Percentiles rank a stretch among this genome's conserved stretches.
Evolutionary conservation across 2,329 filamentous ascomycete genomes (phyloP).

Genomic region (Lachnellula cervina): DNA sequence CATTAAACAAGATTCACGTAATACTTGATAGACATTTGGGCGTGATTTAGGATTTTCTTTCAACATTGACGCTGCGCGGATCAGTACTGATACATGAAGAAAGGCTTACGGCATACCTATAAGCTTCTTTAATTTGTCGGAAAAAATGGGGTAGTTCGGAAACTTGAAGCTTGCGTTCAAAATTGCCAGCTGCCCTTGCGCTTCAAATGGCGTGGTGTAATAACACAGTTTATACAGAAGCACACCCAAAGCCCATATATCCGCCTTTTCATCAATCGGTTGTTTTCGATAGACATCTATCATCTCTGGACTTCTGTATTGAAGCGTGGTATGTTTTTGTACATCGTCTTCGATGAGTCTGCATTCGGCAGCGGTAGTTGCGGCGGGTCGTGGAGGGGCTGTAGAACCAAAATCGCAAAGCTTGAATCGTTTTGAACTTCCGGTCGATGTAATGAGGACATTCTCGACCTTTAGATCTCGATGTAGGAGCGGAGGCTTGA

Average conservation of each 20-base stretch:
- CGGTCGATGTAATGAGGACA: conserved; percentile 68
- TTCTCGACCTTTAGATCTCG: conserved; percentile 98
- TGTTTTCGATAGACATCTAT: conserved; percentile 95
- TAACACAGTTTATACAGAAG: conserved; percentile 97
- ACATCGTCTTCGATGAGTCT: conserved; percentile 94
- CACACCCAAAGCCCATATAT: conserved; percentile 93
- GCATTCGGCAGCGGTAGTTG: conserved; percentile 81
- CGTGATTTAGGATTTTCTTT: conserved; percentile 69
- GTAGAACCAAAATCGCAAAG: conserved; percentile 97
- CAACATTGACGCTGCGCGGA: conserved; percentile 71
- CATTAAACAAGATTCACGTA: conserved; percentile 84
- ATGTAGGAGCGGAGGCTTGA: conserved; percentile 88
- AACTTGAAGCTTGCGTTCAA: conserved; percentile 93
- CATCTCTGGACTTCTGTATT: conserved; percentile 98
- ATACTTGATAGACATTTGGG: conserved; percentile 91
- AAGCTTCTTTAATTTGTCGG: conserved; percentile 79
- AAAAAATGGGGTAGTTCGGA: conserved; percentile 82
- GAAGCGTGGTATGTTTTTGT: conserved; percentile 92
- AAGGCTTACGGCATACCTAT: conserved; percentile 60
- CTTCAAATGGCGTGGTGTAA: conserved; percentile 97
- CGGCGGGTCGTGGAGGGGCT: conserved; percentile 76
- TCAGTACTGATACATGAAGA: conserved; percentile 11
- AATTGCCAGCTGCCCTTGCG: conserved; percentile 95
- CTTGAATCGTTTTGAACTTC: conserved; percentile 75
- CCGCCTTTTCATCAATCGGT: conserved; percentile 96